These are phyloP conservation scores for Parascedosporium putredinis DNA, from an alignment of 2,329 filamentous ascomycete genomes.

Conservation along the genomic window DNA sequence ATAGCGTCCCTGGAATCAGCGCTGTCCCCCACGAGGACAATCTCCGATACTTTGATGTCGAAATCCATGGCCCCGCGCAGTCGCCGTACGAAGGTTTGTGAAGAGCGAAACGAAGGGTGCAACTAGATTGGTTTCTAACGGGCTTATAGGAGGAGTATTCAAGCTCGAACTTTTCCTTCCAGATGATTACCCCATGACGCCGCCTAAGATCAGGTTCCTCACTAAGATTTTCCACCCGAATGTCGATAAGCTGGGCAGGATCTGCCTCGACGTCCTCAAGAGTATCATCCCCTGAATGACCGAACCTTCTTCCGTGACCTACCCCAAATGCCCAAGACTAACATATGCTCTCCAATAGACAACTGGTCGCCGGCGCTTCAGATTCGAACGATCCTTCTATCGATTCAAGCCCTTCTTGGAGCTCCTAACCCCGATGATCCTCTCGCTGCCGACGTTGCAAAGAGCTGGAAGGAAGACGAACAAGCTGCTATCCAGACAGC, in stretches of 20 bases:
- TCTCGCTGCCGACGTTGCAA: slow-evolving; percentile 94
- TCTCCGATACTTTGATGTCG: slow-evolving; percentile 94
- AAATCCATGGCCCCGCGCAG: slow-evolving; percentile 82
- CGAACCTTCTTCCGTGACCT: background rate
- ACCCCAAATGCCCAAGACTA: slow-evolving; percentile 6
- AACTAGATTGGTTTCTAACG: background rate
- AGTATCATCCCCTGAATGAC: slow-evolving; percentile 41
- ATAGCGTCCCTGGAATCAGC: slow-evolving; percentile 87
- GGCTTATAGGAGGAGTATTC: slow-evolving; percentile 61
- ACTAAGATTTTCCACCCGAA: slow-evolving; percentile 99
- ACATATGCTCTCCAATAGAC: slow-evolving; percentile 40
- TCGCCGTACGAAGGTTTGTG: slow-evolving; percentile 83
- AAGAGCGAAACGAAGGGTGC: background rate
- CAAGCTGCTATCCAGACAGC: slow-evolving; percentile 85
- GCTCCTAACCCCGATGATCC: slow-evolving; percentile 97
- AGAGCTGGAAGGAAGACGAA: slow-evolving; percentile 96
- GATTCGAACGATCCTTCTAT: slow-evolving; percentile 96
- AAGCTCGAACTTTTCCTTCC: slow-evolving; percentile 95
- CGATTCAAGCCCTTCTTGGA: slow-evolving; percentile 91
- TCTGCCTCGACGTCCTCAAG: slow-evolving; percentile 95
- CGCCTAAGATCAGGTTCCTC: slow-evolving; percentile 94
- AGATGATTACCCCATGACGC: slow-evolving; percentile 98
- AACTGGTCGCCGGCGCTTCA: slow-evolving; percentile 99
- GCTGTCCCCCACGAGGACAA: slow-evolving; percentile 95
- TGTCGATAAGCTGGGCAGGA: slow-evolving; percentile 93